Conservation (phyloP, 495 filamentous ascomycete species). For the Penicillium lividum region DNA sequence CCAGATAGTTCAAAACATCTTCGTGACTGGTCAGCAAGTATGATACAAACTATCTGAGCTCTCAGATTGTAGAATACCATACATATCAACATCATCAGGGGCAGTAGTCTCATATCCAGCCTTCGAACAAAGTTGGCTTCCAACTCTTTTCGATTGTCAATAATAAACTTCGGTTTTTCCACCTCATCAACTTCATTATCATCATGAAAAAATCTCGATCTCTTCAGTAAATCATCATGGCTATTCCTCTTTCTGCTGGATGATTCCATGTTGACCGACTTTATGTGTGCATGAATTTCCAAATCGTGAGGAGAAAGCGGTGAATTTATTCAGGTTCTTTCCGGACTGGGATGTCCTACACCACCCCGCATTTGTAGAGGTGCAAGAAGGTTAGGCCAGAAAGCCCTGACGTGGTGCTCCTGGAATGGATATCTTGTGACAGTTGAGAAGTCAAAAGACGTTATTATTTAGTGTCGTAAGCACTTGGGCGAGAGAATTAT, state of each 20-base stretch:
- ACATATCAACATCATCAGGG: slow-evolving; percentile 41
- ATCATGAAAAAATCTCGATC: not conserved
- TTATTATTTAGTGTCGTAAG: too few species aligned
- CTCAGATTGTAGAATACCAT: not conserved
- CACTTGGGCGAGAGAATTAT: too few species aligned
- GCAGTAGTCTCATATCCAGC: slow-evolving; percentile 47
- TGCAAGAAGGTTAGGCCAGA: too few species aligned
- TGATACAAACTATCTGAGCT: not conserved
- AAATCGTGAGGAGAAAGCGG: not conserved
- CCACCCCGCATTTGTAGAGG: too few species aligned
- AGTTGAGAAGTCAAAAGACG: too few species aligned
- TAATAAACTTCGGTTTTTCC: not conserved
- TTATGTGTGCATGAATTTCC: not conserved
- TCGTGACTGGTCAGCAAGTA: not conserved
- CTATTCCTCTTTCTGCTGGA: not conserved
- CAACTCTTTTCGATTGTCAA: slow-evolving; percentile 15
- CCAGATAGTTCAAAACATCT: slow-evolving; percentile 49
- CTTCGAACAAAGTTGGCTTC: slow-evolving; percentile 42
- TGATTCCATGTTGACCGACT: not conserved
- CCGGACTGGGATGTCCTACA: too few species aligned
- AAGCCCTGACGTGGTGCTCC: too few species aligned
- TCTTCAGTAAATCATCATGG: not conserved
- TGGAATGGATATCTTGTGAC: too few species aligned
- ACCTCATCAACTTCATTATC: not conserved
- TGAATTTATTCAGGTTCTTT: not conserved